Evolutionary conservation across 345 rosid genomes (phyloP).

Genomic region (Rhodamnia argentea): DNA sequence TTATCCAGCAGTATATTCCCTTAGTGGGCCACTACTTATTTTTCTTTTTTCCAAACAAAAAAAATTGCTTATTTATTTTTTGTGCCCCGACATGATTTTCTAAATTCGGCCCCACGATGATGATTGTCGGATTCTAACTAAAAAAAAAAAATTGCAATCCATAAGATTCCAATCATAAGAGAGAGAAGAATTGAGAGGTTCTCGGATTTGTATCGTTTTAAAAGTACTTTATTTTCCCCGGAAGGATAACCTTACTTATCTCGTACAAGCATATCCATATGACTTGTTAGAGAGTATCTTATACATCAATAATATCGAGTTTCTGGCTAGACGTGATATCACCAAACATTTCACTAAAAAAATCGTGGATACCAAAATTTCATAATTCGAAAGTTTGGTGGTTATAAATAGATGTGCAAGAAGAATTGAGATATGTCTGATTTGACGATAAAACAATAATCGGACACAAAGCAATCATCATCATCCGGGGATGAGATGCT

Average conservation of each 20-base stretch:
- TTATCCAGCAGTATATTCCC: not conserved
- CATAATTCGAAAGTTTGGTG: not conserved
- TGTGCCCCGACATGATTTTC: not conserved
- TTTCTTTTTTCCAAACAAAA: not conserved
- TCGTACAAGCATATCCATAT: not conserved
- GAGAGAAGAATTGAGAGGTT: not conserved
- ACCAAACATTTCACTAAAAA: not conserved
- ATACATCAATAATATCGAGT: not conserved
- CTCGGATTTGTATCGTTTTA: not conserved
- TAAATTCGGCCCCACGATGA: not conserved
- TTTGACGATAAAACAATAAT: not conserved
- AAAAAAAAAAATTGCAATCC: not conserved
- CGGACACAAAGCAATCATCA: not conserved
- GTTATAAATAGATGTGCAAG: rapidly evolving
- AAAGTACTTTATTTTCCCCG: too few relatives aligned
- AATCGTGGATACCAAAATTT: not conserved
- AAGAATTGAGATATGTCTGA: not conserved
- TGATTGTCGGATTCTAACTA: not conserved
- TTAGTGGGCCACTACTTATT: not conserved
- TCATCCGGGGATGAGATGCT: not conserved
- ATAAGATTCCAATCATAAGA: not conserved
- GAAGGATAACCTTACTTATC: not conserved
- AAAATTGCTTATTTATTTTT: not conserved
- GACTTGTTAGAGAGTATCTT: not conserved
- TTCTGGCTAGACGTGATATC: not conserved